Conservation (phyloP, 2,329 filamentous ascomycete genomes). For the Neoarthrinium moseri region DNA sequence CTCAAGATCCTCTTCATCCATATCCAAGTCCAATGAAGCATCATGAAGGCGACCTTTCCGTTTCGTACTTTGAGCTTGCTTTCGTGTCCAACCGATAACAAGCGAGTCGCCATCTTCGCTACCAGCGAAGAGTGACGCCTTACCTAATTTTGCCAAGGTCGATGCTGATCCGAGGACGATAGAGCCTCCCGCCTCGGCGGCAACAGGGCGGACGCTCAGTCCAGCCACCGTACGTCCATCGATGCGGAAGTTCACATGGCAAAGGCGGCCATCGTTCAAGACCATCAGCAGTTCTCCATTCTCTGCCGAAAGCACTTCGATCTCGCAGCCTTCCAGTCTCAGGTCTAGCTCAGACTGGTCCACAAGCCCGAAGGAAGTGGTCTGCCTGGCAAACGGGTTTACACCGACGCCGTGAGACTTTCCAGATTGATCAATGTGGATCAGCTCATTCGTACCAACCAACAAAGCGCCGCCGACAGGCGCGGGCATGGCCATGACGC, state of each 20-base stretch:
- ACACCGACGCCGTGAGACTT: slow-evolving; percentile 91
- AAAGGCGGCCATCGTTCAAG: slow-evolving; percentile 71
- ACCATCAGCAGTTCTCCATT: slow-evolving; percentile 84
- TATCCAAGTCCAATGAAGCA: slow-evolving; percentile 47
- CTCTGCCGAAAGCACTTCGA: slow-evolving; percentile 75
- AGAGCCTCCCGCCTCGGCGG: slow-evolving; percentile 60
- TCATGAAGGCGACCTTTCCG: slow-evolving; percentile 62
- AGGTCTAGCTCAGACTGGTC: slow-evolving; percentile 83
- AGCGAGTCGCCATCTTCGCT: slow-evolving; percentile 81
- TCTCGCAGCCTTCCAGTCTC: slow-evolving; percentile 75
- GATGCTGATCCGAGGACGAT: slow-evolving; percentile 63
- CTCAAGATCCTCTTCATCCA: slow-evolving; percentile 51
- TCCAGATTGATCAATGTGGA: slow-evolving; percentile 94
- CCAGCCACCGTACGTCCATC: slow-evolving; percentile 91
- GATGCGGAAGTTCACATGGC: slow-evolving; percentile 76
- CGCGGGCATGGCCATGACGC: slow-evolving; percentile 76
- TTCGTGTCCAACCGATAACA: slow-evolving; percentile 76
- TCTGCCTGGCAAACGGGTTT: slow-evolving; percentile 82
- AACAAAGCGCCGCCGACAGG: slow-evolving; percentile 88
- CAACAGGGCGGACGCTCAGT: slow-evolving; percentile 68
- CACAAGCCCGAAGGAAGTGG: slow-evolving; percentile 78
- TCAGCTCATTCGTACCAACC: slow-evolving; percentile 83
- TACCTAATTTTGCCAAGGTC: slow-evolving; percentile 67
- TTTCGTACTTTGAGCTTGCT: slow-evolving; percentile 58
- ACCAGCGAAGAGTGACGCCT: slow-evolving; percentile 75